Evolutionary conservation across 805 yeast species (phyloP).

Genomic region (Teunomyces lycoperdinae): DNA sequence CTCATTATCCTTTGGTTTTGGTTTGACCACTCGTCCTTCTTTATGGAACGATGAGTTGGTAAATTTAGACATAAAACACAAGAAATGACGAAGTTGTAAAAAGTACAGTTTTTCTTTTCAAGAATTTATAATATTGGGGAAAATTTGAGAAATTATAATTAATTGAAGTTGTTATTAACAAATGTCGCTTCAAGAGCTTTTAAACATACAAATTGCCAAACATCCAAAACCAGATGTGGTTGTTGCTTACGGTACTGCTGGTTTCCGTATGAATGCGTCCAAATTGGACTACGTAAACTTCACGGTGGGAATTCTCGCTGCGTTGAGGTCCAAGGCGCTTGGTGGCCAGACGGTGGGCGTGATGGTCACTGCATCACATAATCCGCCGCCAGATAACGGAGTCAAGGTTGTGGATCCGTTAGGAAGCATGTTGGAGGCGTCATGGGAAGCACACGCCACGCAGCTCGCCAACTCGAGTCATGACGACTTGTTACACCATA

Average conservation of each 20-base stretch:
- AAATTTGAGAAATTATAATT: background rate
- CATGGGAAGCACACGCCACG: conserved; percentile 86
- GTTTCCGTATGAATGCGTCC: conserved; percentile 76
- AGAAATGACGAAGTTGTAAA: background rate
- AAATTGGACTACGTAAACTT: conserved; percentile 71
- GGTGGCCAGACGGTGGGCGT: conserved; percentile 79
- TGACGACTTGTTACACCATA: conserved; percentile 39
- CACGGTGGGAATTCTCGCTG: conserved; percentile 78
- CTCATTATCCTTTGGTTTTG: conserved; percentile 20
- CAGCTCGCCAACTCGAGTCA: conserved; percentile 66
- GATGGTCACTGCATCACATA: conserved; percentile 95
- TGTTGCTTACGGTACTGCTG: conserved; percentile 93
- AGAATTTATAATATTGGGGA: too few relatives aligned
- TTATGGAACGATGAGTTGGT: conserved; percentile 29
- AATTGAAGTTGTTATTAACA: background rate
- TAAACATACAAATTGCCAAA: conserved; percentile 7
- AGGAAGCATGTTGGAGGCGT: conserved; percentile 82
- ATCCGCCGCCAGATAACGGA: conserved; percentile 62
- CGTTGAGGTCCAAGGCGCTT: conserved; percentile 71
- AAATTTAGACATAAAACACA: conserved; percentile 15
- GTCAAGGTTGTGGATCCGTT: conserved; percentile 84
- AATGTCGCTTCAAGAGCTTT: conserved; percentile 8
- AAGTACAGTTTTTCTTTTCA: too few relatives aligned
- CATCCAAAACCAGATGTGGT: conserved; percentile 44
- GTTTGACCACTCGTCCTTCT: conserved; percentile 18